Evolutionary conservation across 176 grass and related monocot species (phyloP), one percentile per base, ranked within the genome.

Genomic region (Thalia dealbata): DNA sequence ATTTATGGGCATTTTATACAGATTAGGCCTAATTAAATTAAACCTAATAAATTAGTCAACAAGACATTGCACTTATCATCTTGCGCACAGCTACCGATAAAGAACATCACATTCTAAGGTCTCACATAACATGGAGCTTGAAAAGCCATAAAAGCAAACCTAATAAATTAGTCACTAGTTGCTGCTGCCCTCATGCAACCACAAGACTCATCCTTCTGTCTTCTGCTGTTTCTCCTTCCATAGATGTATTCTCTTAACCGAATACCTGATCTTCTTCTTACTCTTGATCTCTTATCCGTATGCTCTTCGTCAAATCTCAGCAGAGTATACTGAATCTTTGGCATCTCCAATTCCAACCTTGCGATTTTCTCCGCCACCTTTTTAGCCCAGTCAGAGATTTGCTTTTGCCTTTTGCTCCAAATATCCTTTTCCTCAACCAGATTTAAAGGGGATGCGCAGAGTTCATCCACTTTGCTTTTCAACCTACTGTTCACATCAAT

Each of bases 341-440:
- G 89, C 78, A 93, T 77, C 67, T 91, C 87, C 50, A 85, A 63
- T 79, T 99, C 95, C 81, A 99, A 65, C 55, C 78, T 75, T 10
- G 76, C 95, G 6, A 90, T 84, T 84, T 93, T 99, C 74, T 99
- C 95, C 10, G 95, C 93, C 51, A 82, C 84, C 80, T 91, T 93
- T 24, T 73, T 43, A 16, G 86, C 83, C n/a, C 87, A 78, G 59
- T 99, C 95, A 18, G 81, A 83, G 71, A 99, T 93, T 79, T 93
- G 92, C 73, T 81, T 84, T 66, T 86, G 87, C 74, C 79, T 99
- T 79, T 86, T 72, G 72, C 76, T 92, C n/a, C 83, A 75, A 1
- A 80, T 64, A 76, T 91, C 84, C 29, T 73, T 68, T 56, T 77
- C 74, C 22, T 55, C 52, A 27, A 48, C 76, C 0, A 25, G 67